Evolutionary conservation across 129 eudicot genomes (phyloP).

Genomic region (Escallonia rubra): DNA sequence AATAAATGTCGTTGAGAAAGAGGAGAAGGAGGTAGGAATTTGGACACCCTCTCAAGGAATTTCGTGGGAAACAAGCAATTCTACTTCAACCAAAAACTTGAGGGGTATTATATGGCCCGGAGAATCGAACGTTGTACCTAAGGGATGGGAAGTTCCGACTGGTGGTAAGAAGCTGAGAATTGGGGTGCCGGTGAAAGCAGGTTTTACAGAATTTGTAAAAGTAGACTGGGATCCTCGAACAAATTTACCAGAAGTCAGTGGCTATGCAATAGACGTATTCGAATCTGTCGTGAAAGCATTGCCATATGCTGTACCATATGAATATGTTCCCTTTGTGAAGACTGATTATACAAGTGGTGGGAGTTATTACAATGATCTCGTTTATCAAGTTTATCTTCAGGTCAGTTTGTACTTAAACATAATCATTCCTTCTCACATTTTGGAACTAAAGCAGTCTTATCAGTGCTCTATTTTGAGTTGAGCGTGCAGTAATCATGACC

Average conservation of each 20-base stretch:
- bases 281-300: constrained; percentile 21
- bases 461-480: background rate
- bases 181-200: constrained; percentile 26
- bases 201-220: constrained; percentile 15
- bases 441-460: background rate
- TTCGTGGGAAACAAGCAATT: background rate
- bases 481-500: too few species aligned
- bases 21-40: constrained; percentile 8
- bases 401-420: constrained; percentile 8
- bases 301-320: constrained; percentile 31
- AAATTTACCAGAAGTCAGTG: constrained; percentile 11
- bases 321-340: constrained; percentile 21
- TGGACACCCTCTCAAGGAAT: constrained; percentile 15
- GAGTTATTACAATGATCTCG: constrained; percentile 12
- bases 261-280: constrained; percentile 30
- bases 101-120: constrained; percentile 27
- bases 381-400: constrained; percentile 22
- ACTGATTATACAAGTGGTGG: background rate
- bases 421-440: background rate
- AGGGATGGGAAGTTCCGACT: constrained; percentile 29
- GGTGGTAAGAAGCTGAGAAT: constrained; percentile 25
- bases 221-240: constrained; percentile 18
- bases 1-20: constrained; percentile 23
- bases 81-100: background rate
- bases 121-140: constrained; percentile 17